Base-by-base conservation (phyloP, 2,329 filamentous ascomycete species). In the Conoideocrella luteorostrata region DNA sequence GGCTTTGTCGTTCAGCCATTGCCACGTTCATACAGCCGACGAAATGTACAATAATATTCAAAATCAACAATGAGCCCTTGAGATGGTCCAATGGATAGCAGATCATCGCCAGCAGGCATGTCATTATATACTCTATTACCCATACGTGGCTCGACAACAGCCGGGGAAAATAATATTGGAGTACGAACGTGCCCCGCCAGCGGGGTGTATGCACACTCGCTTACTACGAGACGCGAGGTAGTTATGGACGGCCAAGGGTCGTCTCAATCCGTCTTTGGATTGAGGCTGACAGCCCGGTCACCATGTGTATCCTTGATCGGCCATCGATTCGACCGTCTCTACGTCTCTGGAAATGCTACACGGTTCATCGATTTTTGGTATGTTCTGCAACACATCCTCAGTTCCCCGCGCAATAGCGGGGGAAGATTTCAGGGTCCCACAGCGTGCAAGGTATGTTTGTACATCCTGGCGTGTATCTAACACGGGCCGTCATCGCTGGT, bases 1-100 rank as follows among this genome's bases (percentile, higher is more conserved):
- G 43, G 12, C 7, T n/a, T 23, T 40, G 43, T 28, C 43, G 43
- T 15, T 40, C 30, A n/a, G 20, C 18, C 43, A 40, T 44, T 40
- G 43, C 20, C 40, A 22, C 10, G 22, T 35, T 18, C 24, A 21
- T 32, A n/a, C 39, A 28, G n/a, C 39, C n/a, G n/a, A 35, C 17
- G 9, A 5, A 21, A 29, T 21, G 23, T 10, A 13, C 22, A 5
- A 13, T 21, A 21, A 34, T 20, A 17, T 34, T 12, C 7, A 4
- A 41, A 26, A 18, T 28, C 15, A 12, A 11, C n/a, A 6, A 10
- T 26, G 32, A 21, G 12, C 22, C 29, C 15, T 28, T 17, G 15
- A 7, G 39, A 22, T 23, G n/a, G 22, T 35, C 22, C 7, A 41
- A 4, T 17, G 32, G 39, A 34, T 12, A 34, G 15, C 21, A n/a